phyloP scores from a whole-genome alignment of 2,329 filamentous ascomycete species.

The Calonectria pteridis region DNA sequence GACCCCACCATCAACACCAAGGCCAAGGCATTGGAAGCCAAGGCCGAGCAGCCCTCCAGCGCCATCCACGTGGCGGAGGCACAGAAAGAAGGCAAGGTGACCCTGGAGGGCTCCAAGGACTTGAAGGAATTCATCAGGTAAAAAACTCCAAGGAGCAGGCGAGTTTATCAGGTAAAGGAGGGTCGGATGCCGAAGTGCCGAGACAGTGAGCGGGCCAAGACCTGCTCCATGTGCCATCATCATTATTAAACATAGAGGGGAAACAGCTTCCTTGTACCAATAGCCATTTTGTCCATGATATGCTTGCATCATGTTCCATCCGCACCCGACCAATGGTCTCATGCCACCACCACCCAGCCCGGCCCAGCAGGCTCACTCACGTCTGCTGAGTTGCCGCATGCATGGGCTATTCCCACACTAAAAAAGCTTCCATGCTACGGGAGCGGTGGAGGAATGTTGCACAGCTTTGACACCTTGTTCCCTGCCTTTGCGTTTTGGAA shows the following conservation, averaged over 20 bases:
- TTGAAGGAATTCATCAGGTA: slow-evolving; percentile 67
- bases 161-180: slow-evolving; percentile 3
- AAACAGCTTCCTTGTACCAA: slow-evolving; percentile 24
- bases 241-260: slow-evolving; percentile 20
- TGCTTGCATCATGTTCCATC: slow-evolving; percentile 14
- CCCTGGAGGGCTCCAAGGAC: slow-evolving; percentile 71
- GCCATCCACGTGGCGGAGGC: slow-evolving; percentile 69
- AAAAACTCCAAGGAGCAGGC: slow-evolving; percentile 7
- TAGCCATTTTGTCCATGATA: slow-evolving; percentile 17
- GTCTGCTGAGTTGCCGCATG: neutral
- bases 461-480: neutral
- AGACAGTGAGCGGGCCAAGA: slow-evolving; percentile 15
- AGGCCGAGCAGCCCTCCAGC: slow-evolving; percentile 41
- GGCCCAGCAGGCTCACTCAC: neutral
- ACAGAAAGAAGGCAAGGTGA: slow-evolving; percentile 73
- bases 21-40: slow-evolving; percentile 42
- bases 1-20: slow-evolving; percentile 54
- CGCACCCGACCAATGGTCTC: neutral
- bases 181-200: slow-evolving; percentile 12
- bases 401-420: neutral
- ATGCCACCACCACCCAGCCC: no score
- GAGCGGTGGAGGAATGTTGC: neutral
- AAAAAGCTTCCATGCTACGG: neutral
- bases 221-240: slow-evolving; percentile 19
- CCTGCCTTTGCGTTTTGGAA: neutral